phyloP scores from a whole-genome alignment of 306 rosid species.

The Casuarina equisetifolia region DNA sequence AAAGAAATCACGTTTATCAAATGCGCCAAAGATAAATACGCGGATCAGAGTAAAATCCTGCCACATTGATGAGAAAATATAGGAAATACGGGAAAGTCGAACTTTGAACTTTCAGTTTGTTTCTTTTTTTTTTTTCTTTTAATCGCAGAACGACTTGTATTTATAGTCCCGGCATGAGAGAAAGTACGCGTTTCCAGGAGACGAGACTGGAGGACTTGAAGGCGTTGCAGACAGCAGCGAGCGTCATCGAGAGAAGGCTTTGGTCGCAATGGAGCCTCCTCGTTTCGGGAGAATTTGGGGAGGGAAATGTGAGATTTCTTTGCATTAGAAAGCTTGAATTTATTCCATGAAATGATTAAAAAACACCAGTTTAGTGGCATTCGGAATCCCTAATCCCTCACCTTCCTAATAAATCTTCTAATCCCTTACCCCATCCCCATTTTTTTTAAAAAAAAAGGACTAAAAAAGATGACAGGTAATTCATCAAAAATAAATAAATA shows the following conservation, averaged over 20 bases:
- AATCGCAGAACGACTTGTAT: not conserved
- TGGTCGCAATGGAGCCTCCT: not conserved
- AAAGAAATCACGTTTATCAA: not conserved
- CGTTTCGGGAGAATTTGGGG: not conserved
- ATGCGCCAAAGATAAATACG: not conserved
- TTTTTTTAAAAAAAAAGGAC: too few relatives aligned
- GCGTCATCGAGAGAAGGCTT: constrained; percentile 31
- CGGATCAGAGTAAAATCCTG: not conserved
- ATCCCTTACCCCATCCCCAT: too few relatives aligned
- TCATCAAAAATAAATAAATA: too few relatives aligned
- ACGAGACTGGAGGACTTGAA: constrained; percentile 55
- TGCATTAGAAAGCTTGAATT: too few relatives aligned
- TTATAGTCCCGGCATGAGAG: not conserved
- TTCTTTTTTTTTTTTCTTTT: not conserved
- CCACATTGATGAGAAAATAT: constrained; percentile 18
- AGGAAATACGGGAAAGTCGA: not conserved
- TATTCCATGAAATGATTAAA: too few relatives aligned
- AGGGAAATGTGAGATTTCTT: not conserved
- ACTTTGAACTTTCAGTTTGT: not conserved
- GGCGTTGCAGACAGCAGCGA: constrained; percentile 32
- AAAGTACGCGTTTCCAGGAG: constrained; percentile 65
- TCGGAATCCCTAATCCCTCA: too few relatives aligned
- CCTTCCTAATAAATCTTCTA: too few relatives aligned
- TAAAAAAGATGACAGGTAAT: too few relatives aligned
- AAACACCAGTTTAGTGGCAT: too few relatives aligned